Evolutionary conservation across 2,329 filamentous ascomycete species (phyloP).

Genomic region (Fusarium staphyleae): DNA sequence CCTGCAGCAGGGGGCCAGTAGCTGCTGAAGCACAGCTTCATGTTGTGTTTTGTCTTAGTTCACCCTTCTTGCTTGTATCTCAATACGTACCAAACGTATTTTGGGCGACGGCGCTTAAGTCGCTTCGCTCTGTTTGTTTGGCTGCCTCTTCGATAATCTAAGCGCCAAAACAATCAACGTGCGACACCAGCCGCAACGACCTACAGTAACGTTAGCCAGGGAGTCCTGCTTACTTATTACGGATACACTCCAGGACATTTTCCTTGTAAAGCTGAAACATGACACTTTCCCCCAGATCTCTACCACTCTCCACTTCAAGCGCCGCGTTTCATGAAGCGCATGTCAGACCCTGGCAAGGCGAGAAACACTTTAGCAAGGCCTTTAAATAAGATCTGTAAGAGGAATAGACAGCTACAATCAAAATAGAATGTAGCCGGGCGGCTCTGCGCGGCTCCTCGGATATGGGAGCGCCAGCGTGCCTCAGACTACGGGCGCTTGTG

Average conservation of each 20-base stretch:
- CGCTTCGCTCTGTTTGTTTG: constrained; percentile 11
- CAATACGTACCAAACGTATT: neutral
- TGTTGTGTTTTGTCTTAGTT: neutral
- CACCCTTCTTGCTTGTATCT: neutral
- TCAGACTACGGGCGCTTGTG: constrained; percentile 13
- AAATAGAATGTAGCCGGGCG: neutral
- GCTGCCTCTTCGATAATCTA: constrained; percentile 24
- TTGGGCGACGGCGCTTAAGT: constrained; percentile 6
- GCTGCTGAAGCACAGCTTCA: neutral
- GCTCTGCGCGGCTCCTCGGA: constrained; percentile 16
- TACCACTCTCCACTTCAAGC: constrained; percentile 12
- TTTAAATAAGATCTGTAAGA: neutral
- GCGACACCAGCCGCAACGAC: neutral
- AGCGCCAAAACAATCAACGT: constrained; percentile 4
- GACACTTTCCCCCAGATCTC: neutral
- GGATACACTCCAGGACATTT: neutral
- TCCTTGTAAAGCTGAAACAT: constrained; percentile 11
- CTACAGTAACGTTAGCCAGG: neutral
- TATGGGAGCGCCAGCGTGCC: neutral
- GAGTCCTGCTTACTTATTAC: constrained; percentile 1
- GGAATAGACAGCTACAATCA: constrained; percentile 14
- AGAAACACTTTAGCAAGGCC: neutral
- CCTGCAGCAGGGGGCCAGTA: constrained; percentile 8
- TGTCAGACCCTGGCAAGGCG: constrained; percentile 8
- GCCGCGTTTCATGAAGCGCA: constrained; percentile 20